These are phyloP conservation scores for Echinochloa phyllopogon DNA, from an alignment of 176 grass and related monocot genomes.

Conservation along the genomic window DNA sequence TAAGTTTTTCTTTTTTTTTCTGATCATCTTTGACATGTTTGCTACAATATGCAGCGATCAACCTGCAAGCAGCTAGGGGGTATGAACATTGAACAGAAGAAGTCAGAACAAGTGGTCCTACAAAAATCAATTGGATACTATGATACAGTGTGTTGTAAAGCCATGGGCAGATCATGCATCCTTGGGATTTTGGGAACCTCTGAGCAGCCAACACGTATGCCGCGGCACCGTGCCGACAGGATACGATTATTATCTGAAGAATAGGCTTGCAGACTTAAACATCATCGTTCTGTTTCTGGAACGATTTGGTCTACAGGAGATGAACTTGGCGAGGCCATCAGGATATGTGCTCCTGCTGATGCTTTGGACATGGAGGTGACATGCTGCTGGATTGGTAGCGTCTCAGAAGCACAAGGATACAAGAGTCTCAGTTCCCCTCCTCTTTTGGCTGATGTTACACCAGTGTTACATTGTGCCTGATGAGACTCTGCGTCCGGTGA, in stretches of 20 bases:
- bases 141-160: constrained; percentile 23
- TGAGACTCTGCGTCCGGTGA: not conserved
- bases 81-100: constrained; percentile 30
- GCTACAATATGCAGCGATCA: constrained; percentile 41
- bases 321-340: constrained; percentile 18
- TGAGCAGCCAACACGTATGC: constrained; percentile 6
- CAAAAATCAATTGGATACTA: constrained; percentile 17
- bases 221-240: constrained; percentile 1
- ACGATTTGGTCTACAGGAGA: constrained; percentile 35
- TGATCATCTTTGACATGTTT: constrained; percentile 37
- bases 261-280: constrained; percentile 10
- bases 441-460: constrained; percentile 42
- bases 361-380: constrained; percentile 25
- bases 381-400: not conserved
- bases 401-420: constrained; percentile 4
- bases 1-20: not conserved
- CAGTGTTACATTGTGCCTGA: not conserved
- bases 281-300: constrained; percentile 42
- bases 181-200: constrained; percentile 26
- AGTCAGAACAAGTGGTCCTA: constrained; percentile 39
- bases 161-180: constrained; percentile 29
- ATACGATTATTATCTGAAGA: constrained; percentile 48
- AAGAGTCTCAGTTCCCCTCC: not conserved
- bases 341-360: constrained; percentile 25
- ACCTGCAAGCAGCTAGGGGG: constrained; percentile 26